Base-by-base conservation (phyloP, 2,329 filamentous ascomycete genomes). In the Colletotrichum siamense region DNA sequence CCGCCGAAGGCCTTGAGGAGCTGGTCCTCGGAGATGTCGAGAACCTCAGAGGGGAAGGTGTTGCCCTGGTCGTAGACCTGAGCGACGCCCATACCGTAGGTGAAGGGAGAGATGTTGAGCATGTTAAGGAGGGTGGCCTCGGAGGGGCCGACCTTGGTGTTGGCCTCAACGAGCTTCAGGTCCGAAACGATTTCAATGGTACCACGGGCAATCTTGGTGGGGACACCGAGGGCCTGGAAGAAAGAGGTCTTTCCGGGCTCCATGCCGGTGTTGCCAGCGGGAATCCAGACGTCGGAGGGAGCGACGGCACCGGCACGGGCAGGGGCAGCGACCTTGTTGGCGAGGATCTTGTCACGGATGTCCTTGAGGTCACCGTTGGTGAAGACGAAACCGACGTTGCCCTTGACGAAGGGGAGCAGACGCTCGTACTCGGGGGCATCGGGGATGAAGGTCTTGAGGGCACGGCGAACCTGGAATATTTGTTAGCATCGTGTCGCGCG, bases 131-230 rank as follows among this genome's bases (percentile, higher is more conserved):
- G 93, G 85, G 96, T 98, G 82, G 97, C 97, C 92, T 99, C 97
- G 86, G 97, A 99, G 86, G 97, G 94, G 88, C 98, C 97, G 91
- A 99, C 98, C 93, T 98, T 99, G 92, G 74, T 91, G 82, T 94
- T 93, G 81, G 95, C 92, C 92, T 98, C 96, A 85, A 99, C 94
- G 88, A 99, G 95, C 95, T 98, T 99, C 84, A 99, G 92, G 87
- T 99, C 97, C 84, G 94, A 91, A 80, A 96, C 98, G 87, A 99
- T 99, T 95, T 99, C 97, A 90, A 99, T 99, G 90, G 97, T 99
- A 98, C 97, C 98, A 98, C 97, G 97, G 87, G 97, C 97, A 91
- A 99, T 99, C 96, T 99, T 99, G 93, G 97, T 99, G 87, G 97
- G 97, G 87, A 99, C 96, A 95, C 96, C 96, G 89, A 99, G 97